Base-by-base conservation (phyloP, 2,329 filamentous ascomycete genomes). In the Cladosporium colombiae region DNA sequence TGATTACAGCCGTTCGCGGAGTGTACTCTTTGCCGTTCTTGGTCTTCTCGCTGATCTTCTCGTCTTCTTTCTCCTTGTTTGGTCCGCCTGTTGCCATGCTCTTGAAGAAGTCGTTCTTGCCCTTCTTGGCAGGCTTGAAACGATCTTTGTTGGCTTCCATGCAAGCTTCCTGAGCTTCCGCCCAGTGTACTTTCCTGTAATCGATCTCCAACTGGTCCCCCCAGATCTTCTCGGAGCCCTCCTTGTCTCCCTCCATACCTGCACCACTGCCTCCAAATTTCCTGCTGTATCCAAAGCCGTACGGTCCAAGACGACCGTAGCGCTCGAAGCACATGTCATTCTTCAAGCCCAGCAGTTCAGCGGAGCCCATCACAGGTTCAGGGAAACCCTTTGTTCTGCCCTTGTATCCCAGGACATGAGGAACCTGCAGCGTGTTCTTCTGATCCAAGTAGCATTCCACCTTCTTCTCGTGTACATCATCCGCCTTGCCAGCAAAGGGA, bases 321-420 rank as follows among this genome's bases (percentile, higher is more conserved):
- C 95, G 86, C 71, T 99, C 95, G 74, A 97, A 97, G 80, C 95
- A 99, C 56, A 97, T 86, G 73, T 96, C 90, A 70, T 96, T 87
- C 21, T 90, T 87, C 40, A 98, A 81, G 0, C 88, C 89, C 14
- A 98, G 79, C 49, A 94, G 78, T 11, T 93, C 88, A 73, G 97
- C 93, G 0, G 92, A 96, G n/a, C 95, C 95, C 74, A 94, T 86
- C 2, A 91, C 86, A 66, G 92, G 86, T 58, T 95, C 87, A 0
- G 95, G 95, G 76, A 96, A 96, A 0, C 93, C 94, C 66, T 86
- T 84, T 0, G 93, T 91, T 2, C 95, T 86, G 3, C 94, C 94
- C 13, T 89, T 82, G 71, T 91, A 93, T 70, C 89, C 90, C 23
- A 88, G 88, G 53, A 97, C 80, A 5, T 84, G 78, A 0, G 94